Evolutionary conservation across 345 rosid genomes (phyloP).

Genomic region (Rubroshorea leprosula): DNA sequence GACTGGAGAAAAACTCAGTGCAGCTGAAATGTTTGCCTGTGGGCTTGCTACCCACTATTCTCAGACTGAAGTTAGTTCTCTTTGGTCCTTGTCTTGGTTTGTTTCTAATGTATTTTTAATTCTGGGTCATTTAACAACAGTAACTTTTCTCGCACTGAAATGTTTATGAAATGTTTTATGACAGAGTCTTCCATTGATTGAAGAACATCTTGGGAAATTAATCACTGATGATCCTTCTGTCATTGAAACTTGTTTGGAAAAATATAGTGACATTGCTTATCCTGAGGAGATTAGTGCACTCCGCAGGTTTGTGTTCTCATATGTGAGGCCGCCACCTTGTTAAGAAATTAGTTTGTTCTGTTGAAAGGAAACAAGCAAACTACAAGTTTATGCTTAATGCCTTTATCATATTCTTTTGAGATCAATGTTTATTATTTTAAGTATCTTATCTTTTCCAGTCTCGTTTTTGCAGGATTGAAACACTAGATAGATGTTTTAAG

Average conservation of each 20-base stretch:
- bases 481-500: slow-evolving; percentile 74
- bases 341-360: not conserved
- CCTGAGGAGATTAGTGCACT: slow-evolving; percentile 66
- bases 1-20: slow-evolving; percentile 76
- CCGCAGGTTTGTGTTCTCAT: slow-evolving; percentile 48
- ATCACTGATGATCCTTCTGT: slow-evolving; percentile 87
- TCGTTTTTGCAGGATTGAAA: slow-evolving; percentile 44
- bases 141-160: slow-evolving; percentile 8
- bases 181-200: slow-evolving; percentile 62
- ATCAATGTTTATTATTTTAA: not conserved
- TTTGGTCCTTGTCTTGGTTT: not conserved
- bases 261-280: slow-evolving; percentile 48
- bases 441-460: slow-evolving; percentile 5
- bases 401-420: not conserved
- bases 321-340: not conserved
- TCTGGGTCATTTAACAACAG: slow-evolving; percentile 5
- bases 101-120: slow-evolving; percentile 6
- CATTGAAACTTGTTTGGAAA: slow-evolving; percentile 59
- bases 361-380: not conserved
- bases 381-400: no score
- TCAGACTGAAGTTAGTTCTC: slow-evolving; percentile 41
- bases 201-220: slow-evolving; percentile 60
- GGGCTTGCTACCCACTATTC: slow-evolving; percentile 88
- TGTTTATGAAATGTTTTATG: no score
- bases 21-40: slow-evolving; percentile 86